Evolutionary conservation across 345 rosid genomes (phyloP).

Genomic region (Syzygium aromaticum): DNA sequence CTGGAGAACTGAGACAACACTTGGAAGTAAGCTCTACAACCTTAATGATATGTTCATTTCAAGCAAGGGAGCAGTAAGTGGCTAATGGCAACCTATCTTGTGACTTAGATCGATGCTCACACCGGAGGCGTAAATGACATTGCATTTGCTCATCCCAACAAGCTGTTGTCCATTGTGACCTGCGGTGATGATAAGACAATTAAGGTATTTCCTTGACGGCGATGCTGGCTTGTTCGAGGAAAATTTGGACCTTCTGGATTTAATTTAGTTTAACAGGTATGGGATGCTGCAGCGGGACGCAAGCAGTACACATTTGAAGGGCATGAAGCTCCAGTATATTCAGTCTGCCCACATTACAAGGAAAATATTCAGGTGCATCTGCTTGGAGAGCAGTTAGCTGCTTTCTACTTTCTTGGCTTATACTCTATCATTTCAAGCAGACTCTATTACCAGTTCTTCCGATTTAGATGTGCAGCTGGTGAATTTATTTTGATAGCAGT

Average conservation of each 20-base stretch:
- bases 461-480: neutral
- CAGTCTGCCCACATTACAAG: slow-evolving; percentile 44
- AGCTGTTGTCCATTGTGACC: slow-evolving; percentile 43
- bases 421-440: neutral
- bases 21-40: neutral
- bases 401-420: neutral
- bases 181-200: slow-evolving; percentile 58
- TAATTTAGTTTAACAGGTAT: slow-evolving; percentile 19
- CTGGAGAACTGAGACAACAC: neutral
- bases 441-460: neutral
- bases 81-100: neutral
- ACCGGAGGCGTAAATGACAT: slow-evolving; percentile 51
- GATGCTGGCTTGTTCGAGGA: neutral
- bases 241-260: neutral
- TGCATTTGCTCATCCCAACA: slow-evolving; percentile 47
- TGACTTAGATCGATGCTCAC: slow-evolving; percentile 60
- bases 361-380: slow-evolving; percentile 33
- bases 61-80: neutral
- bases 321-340: slow-evolving; percentile 51
- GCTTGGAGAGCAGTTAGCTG: neutral
- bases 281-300: slow-evolving; percentile 36
- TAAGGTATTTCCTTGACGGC: slow-evolving; percentile 22
- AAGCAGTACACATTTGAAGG: slow-evolving; percentile 36
- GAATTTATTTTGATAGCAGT: neutral
- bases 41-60: slow-evolving; percentile 7